A percentile compares a stretch with the other conserved stretches of the same genome.
Conservation (phyloP, 495 filamentous ascomycete species). For the Penicillium canariense region DNA sequence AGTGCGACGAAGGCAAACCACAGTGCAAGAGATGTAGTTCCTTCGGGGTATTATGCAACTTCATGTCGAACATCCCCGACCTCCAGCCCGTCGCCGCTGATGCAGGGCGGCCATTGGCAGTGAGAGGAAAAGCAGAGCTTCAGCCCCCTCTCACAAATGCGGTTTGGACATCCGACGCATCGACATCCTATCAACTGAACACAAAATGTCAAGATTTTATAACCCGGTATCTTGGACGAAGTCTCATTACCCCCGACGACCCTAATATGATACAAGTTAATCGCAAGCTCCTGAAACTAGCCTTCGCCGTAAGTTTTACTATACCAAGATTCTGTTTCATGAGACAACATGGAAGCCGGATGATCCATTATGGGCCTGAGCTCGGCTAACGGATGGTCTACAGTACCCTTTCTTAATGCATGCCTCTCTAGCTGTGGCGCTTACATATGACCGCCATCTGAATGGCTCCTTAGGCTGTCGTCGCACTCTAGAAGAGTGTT, state of each 20-base stretch:
- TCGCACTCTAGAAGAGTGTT: conserved; percentile 38
- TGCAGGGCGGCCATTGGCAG: conserved; percentile 16
- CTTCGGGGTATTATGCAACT: conserved; percentile 47
- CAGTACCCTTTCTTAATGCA: conserved; percentile 51
- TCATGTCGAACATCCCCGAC: conserved; percentile 34
- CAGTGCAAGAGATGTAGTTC: conserved; percentile 43
- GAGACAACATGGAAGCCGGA: not conserved
- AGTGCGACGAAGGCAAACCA: conserved; percentile 49
- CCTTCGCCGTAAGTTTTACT: conserved; percentile 34
- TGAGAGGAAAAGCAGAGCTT: conserved; percentile 16
- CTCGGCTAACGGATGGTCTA: conserved; percentile 20
- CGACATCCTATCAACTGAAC: conserved; percentile 32
- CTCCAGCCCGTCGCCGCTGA: conserved; percentile 35
- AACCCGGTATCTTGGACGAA: conserved; percentile 36
- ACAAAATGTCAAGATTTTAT: conserved; percentile 39
- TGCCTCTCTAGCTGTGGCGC: conserved; percentile 40
- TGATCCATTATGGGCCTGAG: not conserved
- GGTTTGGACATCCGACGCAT: conserved; percentile 32
- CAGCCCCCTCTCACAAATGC: conserved; percentile 26
- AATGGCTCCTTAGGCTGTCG: conserved; percentile 19
- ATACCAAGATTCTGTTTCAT: not conserved
- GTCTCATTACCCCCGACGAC: conserved; percentile 36
- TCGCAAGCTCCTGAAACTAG: conserved; percentile 33
- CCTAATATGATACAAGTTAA: conserved; percentile 38
- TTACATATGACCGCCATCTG: conserved; percentile 45